Evolutionary conservation across 164 flowering plant genomes (phyloP).

Genomic region (Aristolochia fimbriata): DNA sequence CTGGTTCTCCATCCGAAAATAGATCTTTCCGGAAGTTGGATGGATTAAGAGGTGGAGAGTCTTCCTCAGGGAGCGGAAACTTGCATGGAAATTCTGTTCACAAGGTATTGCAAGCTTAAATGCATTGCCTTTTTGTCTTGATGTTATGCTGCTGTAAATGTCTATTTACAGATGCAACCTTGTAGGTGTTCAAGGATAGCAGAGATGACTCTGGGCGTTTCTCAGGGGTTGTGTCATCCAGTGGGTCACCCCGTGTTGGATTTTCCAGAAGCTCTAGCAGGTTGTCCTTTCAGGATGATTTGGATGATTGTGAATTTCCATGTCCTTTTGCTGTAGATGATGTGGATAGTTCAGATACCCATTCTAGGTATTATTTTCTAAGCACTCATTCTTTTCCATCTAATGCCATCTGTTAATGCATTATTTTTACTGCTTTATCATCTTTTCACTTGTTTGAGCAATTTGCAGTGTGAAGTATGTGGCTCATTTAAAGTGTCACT

Average conservation of each 20-base stretch:
- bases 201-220: slow-evolving; percentile 75
- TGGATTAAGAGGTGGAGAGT: slow-evolving; percentile 38
- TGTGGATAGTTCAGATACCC: slow-evolving; percentile 51
- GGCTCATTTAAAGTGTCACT: not conserved
- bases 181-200: slow-evolving; percentile 40
- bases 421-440: not conserved
- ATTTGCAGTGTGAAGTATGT: not conserved
- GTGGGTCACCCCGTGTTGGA: slow-evolving; percentile 68
- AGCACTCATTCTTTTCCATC: not conserved
- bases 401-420: not conserved
- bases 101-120: slow-evolving; percentile 38
- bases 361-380: slow-evolving; percentile 37
- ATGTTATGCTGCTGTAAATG: not conserved
- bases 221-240: slow-evolving; percentile 71
- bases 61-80: slow-evolving; percentile 26
- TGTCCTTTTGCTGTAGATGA: slow-evolving; percentile 94
- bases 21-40: slow-evolving; percentile 53
- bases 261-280: slow-evolving; percentile 91
- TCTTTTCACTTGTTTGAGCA: not conserved
- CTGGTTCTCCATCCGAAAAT: slow-evolving; percentile 62
- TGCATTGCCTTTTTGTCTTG: not conserved
- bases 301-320: slow-evolving; percentile 69
- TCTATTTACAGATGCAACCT: not conserved
- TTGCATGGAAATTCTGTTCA: slow-evolving; percentile 25
- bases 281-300: slow-evolving; percentile 78